Evolutionary conservation across 345 rosid genomes (phyloP), one percentile per base, ranked within the genome.

Genomic region (Cardamine chenopodiifolia): DNA sequence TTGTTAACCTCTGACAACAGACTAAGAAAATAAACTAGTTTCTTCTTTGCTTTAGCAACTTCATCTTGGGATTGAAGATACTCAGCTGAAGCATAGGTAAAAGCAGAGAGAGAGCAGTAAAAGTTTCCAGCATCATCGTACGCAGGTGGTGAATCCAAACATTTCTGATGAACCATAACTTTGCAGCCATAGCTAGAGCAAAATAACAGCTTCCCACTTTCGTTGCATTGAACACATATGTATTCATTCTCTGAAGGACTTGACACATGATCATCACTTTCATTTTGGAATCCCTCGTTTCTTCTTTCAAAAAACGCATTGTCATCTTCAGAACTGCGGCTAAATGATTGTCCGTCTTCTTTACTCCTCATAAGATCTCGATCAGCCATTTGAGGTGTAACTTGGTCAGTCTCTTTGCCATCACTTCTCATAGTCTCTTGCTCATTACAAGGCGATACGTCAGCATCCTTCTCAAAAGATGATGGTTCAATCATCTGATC

Each of bases 21-120:
- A 39, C 32, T 59, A 42, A 72, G 58, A 66, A 78, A 78, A 19
- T 56, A 66, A 52, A 52, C 6, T 6, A 78, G 26, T 66, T 72
- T 78, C 40, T 18, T 60, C 70, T 44, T 66, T 14, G 77, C 69
- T 60, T 42, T 66, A 8, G 23, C 63, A 34, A 72, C 59, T 72
- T 72, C 73, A 20, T 64, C 77, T 42, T 72, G 39, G 4, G 42
- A 60, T 11, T 60, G 73, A 11, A 66, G 58, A 72, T 28, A 78
- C 25, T 78, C 73, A 50, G 65, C 68, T 20, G 73, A 52, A 40
- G 5, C 29, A 72, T 32, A 18, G 0, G 26, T 34, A 2, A 39
- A 13, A 66, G 42, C 56, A 76, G 92, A 87, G 18, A 49, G 83
- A 50, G 86, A 88, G 65, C 96, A 86, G 73, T 77, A 84, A 73